Evolutionary conservation across 179 eudicot species (phyloP), one percentile per base, ranked within the genome.

Genomic region (Spergularia azorica): DNA sequence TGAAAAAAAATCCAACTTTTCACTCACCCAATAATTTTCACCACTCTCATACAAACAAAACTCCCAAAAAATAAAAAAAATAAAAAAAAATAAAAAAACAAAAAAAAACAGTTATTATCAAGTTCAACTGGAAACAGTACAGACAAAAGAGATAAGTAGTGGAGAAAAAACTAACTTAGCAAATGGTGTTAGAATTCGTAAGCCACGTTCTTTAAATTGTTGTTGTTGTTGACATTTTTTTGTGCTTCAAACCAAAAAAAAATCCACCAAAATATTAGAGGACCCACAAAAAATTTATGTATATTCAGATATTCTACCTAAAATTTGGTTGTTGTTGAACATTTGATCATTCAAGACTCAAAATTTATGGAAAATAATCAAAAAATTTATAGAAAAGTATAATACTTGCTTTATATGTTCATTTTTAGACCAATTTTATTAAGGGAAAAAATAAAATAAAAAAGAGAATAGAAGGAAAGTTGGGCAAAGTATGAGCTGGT

Each of bases 161-260:
- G 62, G 78, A 73, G 66, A 52, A 70, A 62, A 59, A 76, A 63
- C 74, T 69, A 83, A 77, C 76, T 80, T 21, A 21, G 43, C 11
- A 70, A 77, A 80, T 80, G 70, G 73, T 76, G 73, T 67, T 73
- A 68, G 61, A 73, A 77, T 69, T 71, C 83, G 83, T 80, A 80
- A 80, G 79, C 86, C 84, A 83, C 84, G 86, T 80, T 83, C 79
- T 36, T 21, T 48, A 68, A 48, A 2, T 65, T 64, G 68, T 38
- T 38, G 69, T 52, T 68, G 66, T 79, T 79, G 76, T 17, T 17
- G 46, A 1, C 62, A 52, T 67, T 59, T 18, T 69, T 64, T 65
- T 73, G 62, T 73, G 67, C 67, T 54, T 56, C 70, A 15, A 74
- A 66, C 18, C 43, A 38, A 56, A 72, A 59, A 11, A 17, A 72